These are phyloP conservation scores for Amylostereum areolatum DNA, from an alignment of 1,284 basidiomycete genomes.

Conservation along the genomic window DNA sequence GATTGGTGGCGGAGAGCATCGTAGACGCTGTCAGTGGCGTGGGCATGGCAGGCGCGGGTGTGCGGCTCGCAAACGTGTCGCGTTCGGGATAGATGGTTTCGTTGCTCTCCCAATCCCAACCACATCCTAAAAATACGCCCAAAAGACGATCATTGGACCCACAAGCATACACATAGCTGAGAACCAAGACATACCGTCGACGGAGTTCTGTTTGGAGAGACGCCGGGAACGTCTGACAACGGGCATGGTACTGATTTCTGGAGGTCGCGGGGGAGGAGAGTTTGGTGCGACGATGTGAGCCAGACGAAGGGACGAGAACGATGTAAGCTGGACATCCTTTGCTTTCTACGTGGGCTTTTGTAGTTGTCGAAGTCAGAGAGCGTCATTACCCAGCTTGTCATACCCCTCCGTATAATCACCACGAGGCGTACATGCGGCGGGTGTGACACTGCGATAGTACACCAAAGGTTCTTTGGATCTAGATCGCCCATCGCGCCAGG, in stretches of 20 bases:
- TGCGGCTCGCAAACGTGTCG: no score
- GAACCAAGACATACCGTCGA: slow-evolving; percentile 13
- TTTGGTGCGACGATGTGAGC: slow-evolving; percentile 2
- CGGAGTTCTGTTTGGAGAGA: slow-evolving; percentile 30
- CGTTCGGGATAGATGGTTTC: no score
- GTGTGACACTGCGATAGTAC: no score
- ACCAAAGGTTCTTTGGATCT: no score
- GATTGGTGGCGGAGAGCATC: no score
- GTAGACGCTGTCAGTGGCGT: background rate
- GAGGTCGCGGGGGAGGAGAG: slow-evolving; percentile 5
- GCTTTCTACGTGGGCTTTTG: slow-evolving; percentile 21
- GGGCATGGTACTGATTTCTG: slow-evolving; percentile 22
- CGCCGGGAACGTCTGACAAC: slow-evolving; percentile 28
- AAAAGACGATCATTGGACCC: no score
- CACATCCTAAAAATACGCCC: no score
- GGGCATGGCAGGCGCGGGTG: no score
- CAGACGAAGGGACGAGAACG: slow-evolving; percentile 3
- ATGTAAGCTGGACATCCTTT: slow-evolving; percentile 9
- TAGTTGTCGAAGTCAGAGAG: slow-evolving; percentile 1
- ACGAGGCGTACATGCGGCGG: slow-evolving; percentile 27
- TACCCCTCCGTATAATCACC: slow-evolving; percentile 30
- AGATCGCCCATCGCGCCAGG: no score
- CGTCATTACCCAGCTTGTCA: slow-evolving; percentile 4
- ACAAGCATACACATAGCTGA: slow-evolving; percentile 6
- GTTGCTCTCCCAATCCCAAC: no score